phyloP scores from a whole-genome alignment of 31 red algal genomes.

The Asparagopsis taxiformis region DNA sequence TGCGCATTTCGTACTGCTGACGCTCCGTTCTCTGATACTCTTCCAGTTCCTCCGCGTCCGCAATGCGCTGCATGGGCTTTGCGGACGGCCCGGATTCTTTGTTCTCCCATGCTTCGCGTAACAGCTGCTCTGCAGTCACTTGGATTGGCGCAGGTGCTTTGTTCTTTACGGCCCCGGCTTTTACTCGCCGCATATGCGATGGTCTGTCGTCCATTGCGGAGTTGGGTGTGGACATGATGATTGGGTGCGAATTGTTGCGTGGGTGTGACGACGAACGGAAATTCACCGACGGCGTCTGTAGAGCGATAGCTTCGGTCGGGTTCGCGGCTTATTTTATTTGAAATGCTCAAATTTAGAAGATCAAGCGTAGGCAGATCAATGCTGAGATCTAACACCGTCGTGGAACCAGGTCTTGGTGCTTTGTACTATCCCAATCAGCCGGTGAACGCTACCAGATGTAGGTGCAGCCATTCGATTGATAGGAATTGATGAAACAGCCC shows the following conservation, averaged over 20 bases:
- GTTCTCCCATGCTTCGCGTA: conserved; percentile 91
- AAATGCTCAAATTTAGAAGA: no score
- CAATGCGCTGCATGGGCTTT: conserved; percentile 60
- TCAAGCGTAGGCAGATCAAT: no score
- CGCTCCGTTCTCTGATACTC: conserved; percentile 72
- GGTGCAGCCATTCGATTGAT: no score
- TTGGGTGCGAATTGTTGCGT: not conserved
- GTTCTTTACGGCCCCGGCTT: conserved; percentile 70
- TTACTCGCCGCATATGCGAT: conserved; percentile 19
- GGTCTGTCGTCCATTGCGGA: not conserved
- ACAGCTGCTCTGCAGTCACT: conserved; percentile 92
- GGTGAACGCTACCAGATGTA: no score
- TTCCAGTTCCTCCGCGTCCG: conserved; percentile 59
- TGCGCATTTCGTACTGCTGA: conserved; percentile 80
- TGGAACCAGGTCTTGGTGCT: no score
- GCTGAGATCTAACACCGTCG: no score
- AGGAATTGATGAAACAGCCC: no score
- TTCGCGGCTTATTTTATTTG: no score
- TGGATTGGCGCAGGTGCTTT: conserved; percentile 85
- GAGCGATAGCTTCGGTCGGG: no score
- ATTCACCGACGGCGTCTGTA: no score
- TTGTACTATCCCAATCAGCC: no score
- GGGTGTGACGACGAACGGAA: not conserved
- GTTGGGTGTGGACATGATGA: not conserved
- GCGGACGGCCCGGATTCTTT: conserved; percentile 46